Conservation (phyloP, 2,329 filamentous ascomycete genomes). For the Trichoderma harzianum region DNA sequence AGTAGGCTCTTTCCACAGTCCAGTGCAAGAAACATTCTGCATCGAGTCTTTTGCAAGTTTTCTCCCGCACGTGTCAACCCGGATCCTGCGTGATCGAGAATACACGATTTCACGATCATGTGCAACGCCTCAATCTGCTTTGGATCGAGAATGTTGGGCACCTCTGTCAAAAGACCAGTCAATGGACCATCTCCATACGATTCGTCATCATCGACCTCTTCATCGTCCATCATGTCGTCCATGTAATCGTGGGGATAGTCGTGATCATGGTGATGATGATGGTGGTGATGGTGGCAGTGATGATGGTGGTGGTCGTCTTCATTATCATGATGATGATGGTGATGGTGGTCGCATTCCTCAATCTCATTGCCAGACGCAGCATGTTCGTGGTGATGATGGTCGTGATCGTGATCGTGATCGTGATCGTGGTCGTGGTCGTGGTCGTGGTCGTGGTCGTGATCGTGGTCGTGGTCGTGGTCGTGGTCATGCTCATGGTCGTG, state of each 20-base stretch:
- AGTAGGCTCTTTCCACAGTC: constrained; percentile 88
- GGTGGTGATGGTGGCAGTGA: constrained; percentile 30
- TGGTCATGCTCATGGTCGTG: constrained; percentile 35
- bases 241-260: constrained; percentile 45
- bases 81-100: constrained; percentile 76
- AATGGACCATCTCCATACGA: constrained; percentile 76
- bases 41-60: constrained; percentile 86
- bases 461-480: constrained; percentile 24
- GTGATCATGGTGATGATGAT: constrained; percentile 35
- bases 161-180: constrained; percentile 84
- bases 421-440: too few species aligned
- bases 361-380: constrained; percentile 48
- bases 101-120: constrained; percentile 96
- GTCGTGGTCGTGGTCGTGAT: too few species aligned
- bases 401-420: constrained; percentile 23
- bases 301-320: constrained; percentile 29
- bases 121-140: constrained; percentile 94
- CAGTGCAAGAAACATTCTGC: constrained; percentile 82
- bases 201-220: constrained; percentile 70
- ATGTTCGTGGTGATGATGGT: constrained; percentile 35
- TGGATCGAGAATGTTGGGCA: constrained; percentile 89
- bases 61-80: constrained; percentile 64
- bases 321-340: constrained; percentile 28
- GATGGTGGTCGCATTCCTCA: constrained; percentile 46
- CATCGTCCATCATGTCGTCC: constrained; percentile 60